Percentiles rank a stretch among this genome's conserved stretches.
Evolutionary conservation across 2,329 filamentous ascomycete species (phyloP).

Genomic region (Penicillium vulpinum): DNA sequence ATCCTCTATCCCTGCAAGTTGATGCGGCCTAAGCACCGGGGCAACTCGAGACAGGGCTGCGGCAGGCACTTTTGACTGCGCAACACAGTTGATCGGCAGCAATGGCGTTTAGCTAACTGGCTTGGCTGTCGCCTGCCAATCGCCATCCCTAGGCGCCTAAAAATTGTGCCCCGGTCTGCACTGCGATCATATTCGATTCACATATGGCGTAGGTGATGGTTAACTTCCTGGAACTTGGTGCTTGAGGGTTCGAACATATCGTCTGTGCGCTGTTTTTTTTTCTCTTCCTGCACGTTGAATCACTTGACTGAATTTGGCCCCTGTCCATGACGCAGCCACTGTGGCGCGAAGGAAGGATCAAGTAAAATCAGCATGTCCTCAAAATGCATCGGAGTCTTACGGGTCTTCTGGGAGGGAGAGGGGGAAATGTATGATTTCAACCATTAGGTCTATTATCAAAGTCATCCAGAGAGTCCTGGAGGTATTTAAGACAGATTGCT

Average conservation of each 20-base stretch:
- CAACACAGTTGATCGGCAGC: conserved; percentile 13
- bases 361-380: not conserved
- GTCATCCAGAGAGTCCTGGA: not conserved
- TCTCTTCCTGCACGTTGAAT: conserved; percentile 3
- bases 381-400: not conserved
- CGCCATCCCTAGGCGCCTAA: conserved; percentile 23
- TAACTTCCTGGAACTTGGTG: not conserved
- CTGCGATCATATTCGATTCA: conserved; percentile 8
- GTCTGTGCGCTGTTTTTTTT: conserved; percentile 14
- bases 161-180: conserved; percentile 13
- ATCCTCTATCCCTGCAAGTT: conserved; percentile 10
- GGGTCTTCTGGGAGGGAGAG: not conserved
- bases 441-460: not conserved
- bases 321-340: conserved; percentile 18
- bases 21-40: conserved; percentile 12
- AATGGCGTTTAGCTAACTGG: conserved; percentile 15
- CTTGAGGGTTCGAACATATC: conserved; percentile 2
- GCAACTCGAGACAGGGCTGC: not conserved
- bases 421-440: not conserved
- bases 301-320: conserved; percentile 18
- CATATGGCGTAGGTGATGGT: not conserved
- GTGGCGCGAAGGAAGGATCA: conserved; percentile 4
- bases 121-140: conserved; percentile 19
- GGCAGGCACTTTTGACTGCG: conserved; percentile 8
- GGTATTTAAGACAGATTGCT: not conserved